These are phyloP conservation scores for Alternaria novae-zelandiae DNA, from an alignment of 2,329 filamentous ascomycete genomes.

Conservation along the genomic window DNA sequence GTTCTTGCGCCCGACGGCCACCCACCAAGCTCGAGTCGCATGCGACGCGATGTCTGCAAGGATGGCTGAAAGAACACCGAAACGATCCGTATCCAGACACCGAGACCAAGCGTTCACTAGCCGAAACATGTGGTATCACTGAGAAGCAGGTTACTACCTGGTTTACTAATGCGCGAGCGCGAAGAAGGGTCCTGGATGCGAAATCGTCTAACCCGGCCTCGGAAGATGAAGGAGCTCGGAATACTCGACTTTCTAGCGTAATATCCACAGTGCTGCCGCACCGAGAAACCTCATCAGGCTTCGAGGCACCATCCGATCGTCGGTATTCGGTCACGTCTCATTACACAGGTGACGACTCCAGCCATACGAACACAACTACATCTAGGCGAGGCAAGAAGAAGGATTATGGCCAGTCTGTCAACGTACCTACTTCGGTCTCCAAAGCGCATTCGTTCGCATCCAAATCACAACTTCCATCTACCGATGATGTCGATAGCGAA, in stretches of 20 bases:
- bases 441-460: slow-evolving; percentile 14
- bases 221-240: slow-evolving; percentile 26
- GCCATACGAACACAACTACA: slow-evolving; percentile 1
- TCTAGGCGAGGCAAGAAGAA: slow-evolving; percentile 48
- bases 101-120: slow-evolving; percentile 37
- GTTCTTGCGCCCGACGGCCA: slow-evolving; percentile 37
- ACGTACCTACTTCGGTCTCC: slow-evolving; percentile 12
- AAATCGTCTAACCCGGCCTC: slow-evolving; percentile 14
- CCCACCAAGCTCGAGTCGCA: slow-evolving; percentile 37
- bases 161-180: slow-evolving; percentile 45
- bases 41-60: slow-evolving; percentile 34
- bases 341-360: not conserved
- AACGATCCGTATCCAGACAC: slow-evolving; percentile 41
- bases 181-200: slow-evolving; percentile 30
- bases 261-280: slow-evolving; percentile 8
- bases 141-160: slow-evolving; percentile 46
- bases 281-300: not conserved
- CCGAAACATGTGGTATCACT: slow-evolving; percentile 40
- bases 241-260: slow-evolving; percentile 21
- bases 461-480: slow-evolving; percentile 3
- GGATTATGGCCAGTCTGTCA: slow-evolving; percentile 35
- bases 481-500: not conserved
- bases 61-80: slow-evolving; percentile 38
- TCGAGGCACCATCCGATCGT: not conserved
- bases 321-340: slow-evolving; percentile 13